Evolutionary conservation across 1,284 basidiomycete genomes (phyloP).

Genomic region (Sporisorium iseilematis-ciliati): DNA sequence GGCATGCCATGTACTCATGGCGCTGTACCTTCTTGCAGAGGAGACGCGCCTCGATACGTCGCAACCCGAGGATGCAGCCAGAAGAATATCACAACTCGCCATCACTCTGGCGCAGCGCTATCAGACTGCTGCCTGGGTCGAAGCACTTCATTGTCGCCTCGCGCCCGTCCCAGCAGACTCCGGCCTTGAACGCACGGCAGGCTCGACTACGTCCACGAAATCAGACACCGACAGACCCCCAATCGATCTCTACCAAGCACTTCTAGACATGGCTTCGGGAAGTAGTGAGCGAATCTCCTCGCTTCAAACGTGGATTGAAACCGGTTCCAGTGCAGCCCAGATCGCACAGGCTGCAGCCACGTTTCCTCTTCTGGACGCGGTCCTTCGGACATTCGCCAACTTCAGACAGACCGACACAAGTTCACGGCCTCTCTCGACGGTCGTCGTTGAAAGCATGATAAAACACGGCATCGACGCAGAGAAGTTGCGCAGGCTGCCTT

Average conservation of each 20-base stretch:
- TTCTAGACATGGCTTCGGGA: conserved; percentile 12
- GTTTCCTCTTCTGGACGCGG: conserved; percentile 24
- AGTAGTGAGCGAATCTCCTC: neutral
- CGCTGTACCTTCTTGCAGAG: conserved; percentile 55
- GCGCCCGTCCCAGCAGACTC: neutral
- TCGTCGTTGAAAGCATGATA: conserved; percentile 77
- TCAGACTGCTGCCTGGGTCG: conserved; percentile 11
- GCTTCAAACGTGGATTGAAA: conserved; percentile 16
- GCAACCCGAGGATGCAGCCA: neutral
- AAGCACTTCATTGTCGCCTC: conserved; percentile 17
- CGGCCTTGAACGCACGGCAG: too few species aligned
- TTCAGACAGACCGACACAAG: conserved; percentile 5
- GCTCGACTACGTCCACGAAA: neutral
- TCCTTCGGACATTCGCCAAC: conserved; percentile 15
- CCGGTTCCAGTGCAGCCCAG: neutral
- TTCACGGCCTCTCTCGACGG: conserved; percentile 2
- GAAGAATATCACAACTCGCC: conserved; percentile 10
- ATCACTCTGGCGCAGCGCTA: conserved; percentile 1
- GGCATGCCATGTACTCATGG: conserved; percentile 6
- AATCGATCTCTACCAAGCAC: conserved; percentile 16
- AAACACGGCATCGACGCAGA: conserved; percentile 73
- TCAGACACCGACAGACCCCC: conserved; percentile 7
- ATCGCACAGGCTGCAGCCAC: neutral
- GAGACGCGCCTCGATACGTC: conserved; percentile 44
- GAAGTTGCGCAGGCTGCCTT: conserved; percentile 74